These are phyloP conservation scores for Parachaetomium inaequale DNA, from an alignment of 495 filamentous ascomycete species.

Conservation along the genomic window DNA sequence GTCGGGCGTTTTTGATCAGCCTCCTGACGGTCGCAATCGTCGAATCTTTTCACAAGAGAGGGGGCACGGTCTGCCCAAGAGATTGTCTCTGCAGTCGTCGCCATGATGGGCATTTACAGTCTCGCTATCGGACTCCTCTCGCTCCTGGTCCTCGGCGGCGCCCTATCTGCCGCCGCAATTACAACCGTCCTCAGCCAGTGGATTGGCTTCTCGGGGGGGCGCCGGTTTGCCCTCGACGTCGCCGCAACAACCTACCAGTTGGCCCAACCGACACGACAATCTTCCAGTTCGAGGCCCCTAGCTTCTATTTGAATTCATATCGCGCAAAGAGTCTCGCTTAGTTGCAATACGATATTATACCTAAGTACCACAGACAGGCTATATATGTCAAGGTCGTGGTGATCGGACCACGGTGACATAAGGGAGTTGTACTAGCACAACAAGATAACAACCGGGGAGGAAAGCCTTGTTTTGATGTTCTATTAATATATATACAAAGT, in stretches of 20 bases:
- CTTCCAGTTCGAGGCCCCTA: constrained; percentile 40
- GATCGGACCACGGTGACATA: too few species aligned
- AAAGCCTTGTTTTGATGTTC: too few species aligned
- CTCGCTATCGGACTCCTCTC: constrained; percentile 49
- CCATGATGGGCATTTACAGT: constrained; percentile 50
- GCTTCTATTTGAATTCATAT: constrained; percentile 51
- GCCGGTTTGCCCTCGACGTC: constrained; percentile 27
- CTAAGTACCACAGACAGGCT: too few species aligned
- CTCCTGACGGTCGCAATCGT: constrained; percentile 50
- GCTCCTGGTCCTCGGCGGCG: constrained; percentile 48
- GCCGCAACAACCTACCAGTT: constrained; percentile 9
- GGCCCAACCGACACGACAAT: constrained; percentile 39
- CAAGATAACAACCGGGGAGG: too few species aligned
- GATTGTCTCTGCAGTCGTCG: constrained; percentile 49
- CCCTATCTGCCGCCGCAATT: constrained; percentile 50
- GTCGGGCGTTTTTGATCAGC: constrained; percentile 50
- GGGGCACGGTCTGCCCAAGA: constrained; percentile 34
- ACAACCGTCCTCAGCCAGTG: constrained; percentile 49
- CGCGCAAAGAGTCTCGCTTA: constrained; percentile 36
- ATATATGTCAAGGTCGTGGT: too few species aligned
- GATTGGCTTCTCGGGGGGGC: constrained; percentile 43
- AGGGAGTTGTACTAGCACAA: too few species aligned
- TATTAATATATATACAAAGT: too few species aligned
- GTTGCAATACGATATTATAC: too few species aligned
- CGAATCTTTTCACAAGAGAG: constrained; percentile 35